Conservation (phyloP, 2,329 filamentous ascomycete species). For the Diaporthe sp. region DNA sequence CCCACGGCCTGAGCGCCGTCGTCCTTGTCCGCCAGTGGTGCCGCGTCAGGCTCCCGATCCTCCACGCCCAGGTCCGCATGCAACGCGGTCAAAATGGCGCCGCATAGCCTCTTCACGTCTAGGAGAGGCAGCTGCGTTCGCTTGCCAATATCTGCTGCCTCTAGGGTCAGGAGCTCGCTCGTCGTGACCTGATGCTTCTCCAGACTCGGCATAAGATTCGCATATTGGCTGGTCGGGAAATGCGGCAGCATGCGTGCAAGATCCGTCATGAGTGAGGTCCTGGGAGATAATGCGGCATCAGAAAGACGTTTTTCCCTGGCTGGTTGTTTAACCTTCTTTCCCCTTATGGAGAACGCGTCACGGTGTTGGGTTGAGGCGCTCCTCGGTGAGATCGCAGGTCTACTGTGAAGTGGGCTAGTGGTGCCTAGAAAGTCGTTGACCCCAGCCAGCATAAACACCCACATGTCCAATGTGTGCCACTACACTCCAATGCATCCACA, state of each 20-base stretch:
- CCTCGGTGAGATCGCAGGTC: neutral
- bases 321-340: neutral
- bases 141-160: constrained; percentile 84
- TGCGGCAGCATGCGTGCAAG: constrained; percentile 83
- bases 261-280: constrained; percentile 76
- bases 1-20: neutral
- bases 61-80: constrained; percentile 67
- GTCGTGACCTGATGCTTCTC: constrained; percentile 83
- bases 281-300: constrained; percentile 20
- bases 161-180: constrained; percentile 86
- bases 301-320: neutral
- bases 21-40: constrained; percentile 32
- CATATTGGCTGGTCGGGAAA: constrained; percentile 78
- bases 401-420: neutral
- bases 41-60: constrained; percentile 32
- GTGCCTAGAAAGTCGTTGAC: neutral
- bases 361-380: neutral
- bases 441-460: neutral
- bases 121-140: constrained; percentile 83
- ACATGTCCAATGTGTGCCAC: neutral
- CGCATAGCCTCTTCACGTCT: constrained; percentile 80
- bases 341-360: neutral
- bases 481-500: neutral
- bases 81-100: constrained; percentile 73
- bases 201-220: constrained; percentile 80